These are phyloP conservation scores for Triadica sebifera DNA, from an alignment of 345 rosid genomes.

Conservation along the genomic window DNA sequence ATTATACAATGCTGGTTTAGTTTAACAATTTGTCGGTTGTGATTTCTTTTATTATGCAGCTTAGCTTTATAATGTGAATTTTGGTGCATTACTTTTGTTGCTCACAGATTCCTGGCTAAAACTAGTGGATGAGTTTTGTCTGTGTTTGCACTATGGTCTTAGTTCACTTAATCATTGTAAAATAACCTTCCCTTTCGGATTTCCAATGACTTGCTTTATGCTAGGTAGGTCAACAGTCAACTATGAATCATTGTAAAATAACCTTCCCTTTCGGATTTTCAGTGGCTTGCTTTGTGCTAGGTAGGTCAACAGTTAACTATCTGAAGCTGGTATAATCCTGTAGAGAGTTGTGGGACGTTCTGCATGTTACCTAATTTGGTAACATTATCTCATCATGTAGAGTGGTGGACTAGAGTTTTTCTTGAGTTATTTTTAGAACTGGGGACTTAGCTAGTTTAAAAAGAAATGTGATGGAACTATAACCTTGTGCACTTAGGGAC, in stretches of 20 bases:
- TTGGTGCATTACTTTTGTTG: not conserved
- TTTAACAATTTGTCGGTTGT: not conserved
- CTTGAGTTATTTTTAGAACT: not conserved
- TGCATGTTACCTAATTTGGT: no score
- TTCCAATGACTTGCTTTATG: not conserved
- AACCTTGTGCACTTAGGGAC: not conserved
- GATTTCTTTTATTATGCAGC: not conserved
- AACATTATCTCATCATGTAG: not conserved
- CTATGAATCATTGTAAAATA: not conserved
- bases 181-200: not conserved
- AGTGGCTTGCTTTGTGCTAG: not conserved
- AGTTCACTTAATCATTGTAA: not conserved
- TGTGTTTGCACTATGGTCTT: no score
- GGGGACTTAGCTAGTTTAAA: not conserved
- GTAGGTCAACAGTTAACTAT: not conserved
- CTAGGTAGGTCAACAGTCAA: no score
- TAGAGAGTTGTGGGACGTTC: no score
- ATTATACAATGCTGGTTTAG: not conserved
- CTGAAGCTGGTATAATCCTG: not conserved
- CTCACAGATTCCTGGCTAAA: not conserved
- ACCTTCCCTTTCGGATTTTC: not conserved
- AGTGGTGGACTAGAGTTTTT: not conserved
- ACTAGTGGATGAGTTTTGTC: no score
- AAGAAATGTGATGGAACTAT: not conserved
- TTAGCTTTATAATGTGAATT: not conserved